Percentiles rank a stretch among this genome's conserved stretches.
These are phyloP conservation scores for Aspergillus tubingensis DNA, from an alignment of 2,329 filamentous ascomycete species.

Conservation along the genomic window DNA sequence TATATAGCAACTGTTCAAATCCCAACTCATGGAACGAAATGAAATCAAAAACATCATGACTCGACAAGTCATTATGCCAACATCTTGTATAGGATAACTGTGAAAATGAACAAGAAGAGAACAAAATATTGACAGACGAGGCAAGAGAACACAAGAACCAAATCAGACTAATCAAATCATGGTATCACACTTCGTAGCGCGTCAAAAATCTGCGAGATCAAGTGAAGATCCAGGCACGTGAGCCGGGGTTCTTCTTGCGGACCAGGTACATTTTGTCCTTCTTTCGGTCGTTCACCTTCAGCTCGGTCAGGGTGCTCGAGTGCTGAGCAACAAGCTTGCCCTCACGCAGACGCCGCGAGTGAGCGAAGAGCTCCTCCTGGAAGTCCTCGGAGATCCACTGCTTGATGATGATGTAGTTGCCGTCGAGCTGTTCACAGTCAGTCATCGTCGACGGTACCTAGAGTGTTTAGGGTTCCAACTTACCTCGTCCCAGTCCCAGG, in stretches of 20 bases:
- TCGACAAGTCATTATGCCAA: slow-evolving; percentile 9
- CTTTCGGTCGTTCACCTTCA: slow-evolving; percentile 45
- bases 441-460: not conserved
- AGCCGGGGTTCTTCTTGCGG: slow-evolving; percentile 45
- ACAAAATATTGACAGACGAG: not conserved
- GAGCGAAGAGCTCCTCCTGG: slow-evolving; percentile 71
- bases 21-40: slow-evolving; percentile 23
- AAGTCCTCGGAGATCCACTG: slow-evolving; percentile 71
- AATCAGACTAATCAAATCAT: not conserved
- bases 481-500: slow-evolving; percentile 53
- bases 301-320: slow-evolving; percentile 41
- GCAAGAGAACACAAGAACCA: not conserved
- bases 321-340: slow-evolving; percentile 43
- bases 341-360: slow-evolving; percentile 67
- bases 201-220: slow-evolving; percentile 16
- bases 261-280: slow-evolving; percentile 51
- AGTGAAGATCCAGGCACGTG: slow-evolving; percentile 39
- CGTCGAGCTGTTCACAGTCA: slow-evolving; percentile 49
- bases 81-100: not conserved
- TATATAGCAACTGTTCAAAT: slow-evolving; percentile 20
- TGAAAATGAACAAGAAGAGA: not conserved
- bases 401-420: slow-evolving; percentile 72
- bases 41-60: slow-evolving; percentile 3
- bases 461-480: slow-evolving; percentile 19
- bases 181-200: slow-evolving; percentile 7